Evolutionary conservation across 257 asterid genomes (phyloP), one percentile per base, ranked within the genome.

Genomic region (Solanum rostratum): DNA sequence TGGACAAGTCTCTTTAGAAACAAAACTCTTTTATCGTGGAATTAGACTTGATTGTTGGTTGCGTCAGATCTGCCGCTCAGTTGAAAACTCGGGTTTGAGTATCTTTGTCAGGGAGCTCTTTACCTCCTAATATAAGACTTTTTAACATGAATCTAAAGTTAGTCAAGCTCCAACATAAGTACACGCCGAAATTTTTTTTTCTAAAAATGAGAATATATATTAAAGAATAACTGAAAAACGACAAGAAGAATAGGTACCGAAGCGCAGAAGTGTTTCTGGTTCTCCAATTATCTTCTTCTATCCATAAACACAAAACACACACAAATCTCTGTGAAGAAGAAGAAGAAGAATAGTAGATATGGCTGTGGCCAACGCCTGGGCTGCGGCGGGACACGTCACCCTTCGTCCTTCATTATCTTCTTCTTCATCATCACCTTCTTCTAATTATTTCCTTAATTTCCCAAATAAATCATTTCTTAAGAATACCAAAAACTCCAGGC

Each of bases 341-440:
- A 70, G 71, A 74, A 49, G 29, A 50, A 62, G 60, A 60, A 53
- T 10, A 82, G 59, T 22, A 20, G 22, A 69, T 30, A 94, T 95
- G 99, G 97, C 94, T 54, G 92, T 91, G 89, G 93, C 99, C 88
- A 92, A 91, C 89, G 91, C 93, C 62, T 92, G 95, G 94, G 90
- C 96, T 85, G 88, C 95, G 27, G 88, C 93, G 16, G 93, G 93
- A 0, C 94, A 91, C 82, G 86, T 90, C 88, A 89, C 91, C 27
- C 88, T 49, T 10, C 82, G 45, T 78, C 29, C 85, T 79, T 80
- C 89, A 79, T 79, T 84, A 11, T 89, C 88, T 24, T 79, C 86
- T 68, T 71, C 93, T 30, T 46, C 86, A 11, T 81, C 87, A 18
- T 83, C 88, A 3, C 68, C 88, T 10, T 46, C 88, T 3, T 81